These are phyloP conservation scores for Candida palmyrensis DNA, from an alignment of 805 yeast species.

Conservation along the genomic window DNA sequence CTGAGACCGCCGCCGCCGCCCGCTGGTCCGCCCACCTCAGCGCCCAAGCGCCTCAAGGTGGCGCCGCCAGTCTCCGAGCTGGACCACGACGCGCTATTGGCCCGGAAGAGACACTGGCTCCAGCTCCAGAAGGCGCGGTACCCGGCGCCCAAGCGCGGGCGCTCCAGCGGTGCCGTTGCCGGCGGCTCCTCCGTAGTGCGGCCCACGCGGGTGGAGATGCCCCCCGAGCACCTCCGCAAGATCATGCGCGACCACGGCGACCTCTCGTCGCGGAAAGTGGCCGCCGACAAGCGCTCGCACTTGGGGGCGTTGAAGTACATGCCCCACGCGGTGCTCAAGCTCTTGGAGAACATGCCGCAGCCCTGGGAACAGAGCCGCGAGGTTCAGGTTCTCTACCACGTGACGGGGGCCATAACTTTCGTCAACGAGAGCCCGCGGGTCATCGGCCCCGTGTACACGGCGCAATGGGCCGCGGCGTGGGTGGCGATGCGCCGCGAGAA, in stretches of 20 bases:
- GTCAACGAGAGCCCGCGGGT: constrained; percentile 91
- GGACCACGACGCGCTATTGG: neutral
- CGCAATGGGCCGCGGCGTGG: constrained; percentile 97
- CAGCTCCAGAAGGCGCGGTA: constrained; percentile 57
- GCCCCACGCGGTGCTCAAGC: constrained; percentile 91
- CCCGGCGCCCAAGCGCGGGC: constrained; percentile 18
- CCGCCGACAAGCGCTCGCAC: constrained; percentile 81
- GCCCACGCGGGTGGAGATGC: constrained; percentile 73
- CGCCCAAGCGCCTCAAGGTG: neutral
- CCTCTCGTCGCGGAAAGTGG: constrained; percentile 69
- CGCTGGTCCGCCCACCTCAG: constrained; percentile 13
- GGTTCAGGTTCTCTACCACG: constrained; percentile 84
- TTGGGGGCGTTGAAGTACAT: constrained; percentile 88
- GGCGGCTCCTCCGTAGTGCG: constrained; percentile 44
- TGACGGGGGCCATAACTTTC: constrained; percentile 91
- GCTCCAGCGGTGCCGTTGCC: constrained; percentile 16
- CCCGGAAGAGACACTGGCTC: constrained; percentile 53
- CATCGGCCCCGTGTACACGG: constrained; percentile 82
- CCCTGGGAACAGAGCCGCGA: constrained; percentile 93
- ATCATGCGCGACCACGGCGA: constrained; percentile 82
- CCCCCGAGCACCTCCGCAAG: constrained; percentile 88
- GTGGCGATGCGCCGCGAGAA: constrained; percentile 89
- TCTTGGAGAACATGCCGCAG: constrained; percentile 94
- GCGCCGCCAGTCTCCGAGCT: neutral
- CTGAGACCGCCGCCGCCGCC: constrained; percentile 17